A percentile compares a stretch with the other conserved stretches of the same genome.
phyloP scores from a whole-genome alignment of 1,139 yeast species.

The Kodamaea plutei region DNA sequence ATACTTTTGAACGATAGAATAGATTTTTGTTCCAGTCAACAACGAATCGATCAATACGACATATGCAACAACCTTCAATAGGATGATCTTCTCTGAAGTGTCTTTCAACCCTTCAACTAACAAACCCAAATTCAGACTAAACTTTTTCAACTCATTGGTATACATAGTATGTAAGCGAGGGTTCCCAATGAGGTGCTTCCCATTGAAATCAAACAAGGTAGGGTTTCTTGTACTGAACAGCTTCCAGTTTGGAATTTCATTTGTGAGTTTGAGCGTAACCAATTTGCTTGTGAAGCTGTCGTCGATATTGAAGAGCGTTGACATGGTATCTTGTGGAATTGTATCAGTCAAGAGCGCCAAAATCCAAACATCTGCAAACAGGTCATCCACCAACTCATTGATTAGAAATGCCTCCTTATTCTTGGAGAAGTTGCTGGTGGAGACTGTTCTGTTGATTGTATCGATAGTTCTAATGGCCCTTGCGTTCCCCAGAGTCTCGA shows the following conservation, averaged over 20 bases:
- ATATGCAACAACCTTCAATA: conserved; percentile 13
- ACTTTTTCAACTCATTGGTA: conserved; percentile 5
- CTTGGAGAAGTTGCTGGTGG: conserved; percentile 13
- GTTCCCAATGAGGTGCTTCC: not conserved
- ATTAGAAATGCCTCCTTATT: conserved; percentile 17
- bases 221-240: conserved; percentile 13
- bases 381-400: conserved; percentile 31
- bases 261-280: conserved; percentile 5
- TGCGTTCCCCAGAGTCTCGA: conserved; percentile 30
- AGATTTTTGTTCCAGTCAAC: conserved; percentile 9
- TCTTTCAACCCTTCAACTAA: conserved; percentile 5
- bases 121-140: conserved; percentile 6
- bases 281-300: conserved; percentile 3
- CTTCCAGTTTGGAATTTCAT: conserved; percentile 12
- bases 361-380: conserved; percentile 41
- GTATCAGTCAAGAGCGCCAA: conserved; percentile 25
- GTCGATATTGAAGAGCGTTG: conserved; percentile 8
- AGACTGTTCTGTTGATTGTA: conserved; percentile 20
- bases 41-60: conserved; percentile 10
- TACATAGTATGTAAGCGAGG: conserved; percentile 6
- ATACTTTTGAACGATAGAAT: conserved; percentile 3
- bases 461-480: conserved; percentile 22
- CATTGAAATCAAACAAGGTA: conserved; percentile 8
- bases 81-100: conserved; percentile 7
- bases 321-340: conserved; percentile 3